These are phyloP conservation scores for Fusarium pseudocircinatum DNA, from an alignment of 2,329 filamentous ascomycete genomes.

Conservation along the genomic window DNA sequence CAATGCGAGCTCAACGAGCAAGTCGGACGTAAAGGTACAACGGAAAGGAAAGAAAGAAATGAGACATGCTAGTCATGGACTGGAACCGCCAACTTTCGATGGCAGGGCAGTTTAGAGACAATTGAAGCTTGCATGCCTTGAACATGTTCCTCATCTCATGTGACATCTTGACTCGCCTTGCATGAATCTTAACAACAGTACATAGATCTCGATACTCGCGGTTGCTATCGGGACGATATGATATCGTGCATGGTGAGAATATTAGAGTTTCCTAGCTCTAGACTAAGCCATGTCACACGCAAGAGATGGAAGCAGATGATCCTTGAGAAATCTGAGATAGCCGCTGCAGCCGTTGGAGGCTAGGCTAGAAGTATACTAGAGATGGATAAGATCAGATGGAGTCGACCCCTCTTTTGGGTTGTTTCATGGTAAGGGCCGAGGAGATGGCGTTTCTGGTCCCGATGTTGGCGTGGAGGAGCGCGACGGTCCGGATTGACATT, in stretches of 20 bases:
- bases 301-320: not conserved
- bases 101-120: constrained; percentile 38
- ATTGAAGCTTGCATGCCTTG: constrained; percentile 42
- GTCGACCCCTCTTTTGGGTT: not conserved
- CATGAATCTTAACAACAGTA: not conserved
- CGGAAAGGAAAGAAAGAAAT: constrained; percentile 24
- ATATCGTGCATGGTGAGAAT: not conserved
- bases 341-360: not conserved
- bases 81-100: constrained; percentile 32
- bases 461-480: not conserved
- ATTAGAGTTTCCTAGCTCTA: constrained; percentile 15
- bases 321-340: not conserved
- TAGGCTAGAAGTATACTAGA: not conserved
- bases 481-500: not conserved
- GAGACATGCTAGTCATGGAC: constrained; percentile 36
- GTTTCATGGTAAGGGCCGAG: not conserved
- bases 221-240: not conserved
- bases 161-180: not conserved
- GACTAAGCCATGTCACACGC: constrained; percentile 1
- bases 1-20: constrained; percentile 10
- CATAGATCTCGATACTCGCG: not conserved
- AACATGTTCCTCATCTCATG: not conserved
- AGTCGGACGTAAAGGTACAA: constrained; percentile 11
- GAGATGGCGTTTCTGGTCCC: not conserved
- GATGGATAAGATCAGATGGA: not conserved